Percentiles rank a stretch among this genome's conserved stretches.
phyloP scores from a whole-genome alignment of 495 filamentous ascomycete genomes.

The Aspergillus conjunctus region DNA sequence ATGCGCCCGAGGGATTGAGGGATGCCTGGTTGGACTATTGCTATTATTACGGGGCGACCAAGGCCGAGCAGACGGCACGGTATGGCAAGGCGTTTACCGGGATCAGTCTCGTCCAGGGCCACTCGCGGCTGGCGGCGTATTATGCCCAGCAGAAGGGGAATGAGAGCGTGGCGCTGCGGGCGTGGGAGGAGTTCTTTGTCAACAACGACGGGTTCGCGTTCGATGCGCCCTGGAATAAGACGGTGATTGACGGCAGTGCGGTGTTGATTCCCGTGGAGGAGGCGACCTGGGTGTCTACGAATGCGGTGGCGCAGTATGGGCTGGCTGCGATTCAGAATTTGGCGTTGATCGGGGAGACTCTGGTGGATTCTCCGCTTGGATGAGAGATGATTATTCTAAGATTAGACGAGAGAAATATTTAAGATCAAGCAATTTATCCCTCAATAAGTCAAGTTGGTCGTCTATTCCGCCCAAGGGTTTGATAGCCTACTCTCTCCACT shows the following conservation, averaged over 20 bases:
- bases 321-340: slow-evolving; percentile 48
- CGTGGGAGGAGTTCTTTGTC: slow-evolving; percentile 46
- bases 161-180: slow-evolving; percentile 37
- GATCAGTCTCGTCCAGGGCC: slow-evolving; percentile 42
- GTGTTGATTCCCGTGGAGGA: slow-evolving; percentile 44
- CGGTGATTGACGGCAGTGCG: slow-evolving; percentile 34
- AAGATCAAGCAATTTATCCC: too few species aligned
- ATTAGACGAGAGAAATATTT: too few species aligned
- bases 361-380: slow-evolving; percentile 8
- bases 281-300: slow-evolving; percentile 45
- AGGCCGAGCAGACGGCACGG: slow-evolving; percentile 40
- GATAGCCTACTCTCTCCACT: too few species aligned
- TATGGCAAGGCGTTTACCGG: slow-evolving; percentile 45
- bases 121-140: slow-evolving; percentile 50
- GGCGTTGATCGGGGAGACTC: slow-evolving; percentile 24
- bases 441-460: too few species aligned
- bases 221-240: slow-evolving; percentile 34
- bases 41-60: slow-evolving; percentile 37
- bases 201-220: slow-evolving; percentile 38
- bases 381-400: too few species aligned
- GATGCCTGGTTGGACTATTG: slow-evolving; percentile 51
- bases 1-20: slow-evolving; percentile 33
- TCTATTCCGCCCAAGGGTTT: too few species aligned
- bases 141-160: slow-evolving; percentile 34
- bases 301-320: slow-evolving; percentile 48